Evolutionary conservation across 768 basidiomycete genomes (phyloP), one percentile per base, ranked within the genome.

Genomic region (Boletus vermiculosoides): DNA sequence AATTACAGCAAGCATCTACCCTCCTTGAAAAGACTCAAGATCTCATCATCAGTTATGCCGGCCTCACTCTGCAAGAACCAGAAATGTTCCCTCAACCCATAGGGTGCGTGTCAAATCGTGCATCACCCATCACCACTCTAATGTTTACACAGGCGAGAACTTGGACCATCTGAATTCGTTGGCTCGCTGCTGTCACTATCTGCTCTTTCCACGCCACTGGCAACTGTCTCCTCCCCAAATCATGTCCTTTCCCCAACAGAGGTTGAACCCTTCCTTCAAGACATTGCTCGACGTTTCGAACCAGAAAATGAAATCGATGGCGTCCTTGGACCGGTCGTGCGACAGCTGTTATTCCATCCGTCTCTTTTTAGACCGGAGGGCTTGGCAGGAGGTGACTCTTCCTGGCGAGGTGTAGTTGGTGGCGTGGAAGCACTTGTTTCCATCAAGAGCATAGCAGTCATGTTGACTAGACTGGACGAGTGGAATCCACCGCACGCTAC

Each of bases 31-130:
- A 86, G 70, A 69, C 90, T 37, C 86, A 88, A n/a, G 82, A 88
- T 55, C 78, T 97, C 16, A 73, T 98, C 49, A 83, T 98, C 61
- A 92, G 88, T 55, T 97, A 97, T 74, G 83, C 87, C 12, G 95
- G 94, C 6, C 79, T 98, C 47, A 89, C 83, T 23, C 76, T 99
- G 11, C 93, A 95, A 73, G 94, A 95, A 57, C 91, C 95, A 1
- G 86, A 86, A 39, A 95, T 98, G 88, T 98, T 99, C 63, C 90
- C 93, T 47, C 92, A 97, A 63, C 95, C 94, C 11, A 54, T 73
- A 52, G 81, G 84, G 94, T 91, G 71, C 57, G 82, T 76, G 25
- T 46, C 22, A 48, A 34, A 18, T 8, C 18, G 22, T 50, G 34
- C 15, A 37, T 39, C 33, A 44, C 23, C 16, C 33, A 25, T n/a